Conservation (phyloP, 495 filamentous ascomycete species). For the Rhizodiscina lignyota region DNA sequence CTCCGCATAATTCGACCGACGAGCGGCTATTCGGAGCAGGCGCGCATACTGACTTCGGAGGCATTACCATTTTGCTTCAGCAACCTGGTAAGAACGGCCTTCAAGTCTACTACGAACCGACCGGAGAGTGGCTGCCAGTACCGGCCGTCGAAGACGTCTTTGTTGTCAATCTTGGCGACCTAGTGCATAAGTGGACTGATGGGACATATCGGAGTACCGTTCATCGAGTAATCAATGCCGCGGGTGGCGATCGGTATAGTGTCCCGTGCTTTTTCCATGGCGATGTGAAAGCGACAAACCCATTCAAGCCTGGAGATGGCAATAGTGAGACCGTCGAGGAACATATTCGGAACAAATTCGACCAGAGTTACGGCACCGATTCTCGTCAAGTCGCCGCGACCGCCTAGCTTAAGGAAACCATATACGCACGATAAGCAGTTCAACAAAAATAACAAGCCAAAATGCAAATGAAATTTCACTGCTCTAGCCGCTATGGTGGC, state of each 20-base stretch:
- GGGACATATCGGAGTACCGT: slow-evolving; percentile 21
- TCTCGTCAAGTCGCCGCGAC: too few relatives aligned
- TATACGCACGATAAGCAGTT: too few relatives aligned
- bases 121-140: slow-evolving; percentile 23
- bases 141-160: slow-evolving; percentile 22
- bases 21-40: slow-evolving; percentile 27
- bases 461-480: too few relatives aligned
- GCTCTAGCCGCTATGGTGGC: too few relatives aligned
- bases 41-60: slow-evolving; percentile 25
- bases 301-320: slow-evolving; percentile 11
- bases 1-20: slow-evolving; percentile 17
- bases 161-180: slow-evolving; percentile 30
- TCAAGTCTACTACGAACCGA: slow-evolving; percentile 25
- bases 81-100: slow-evolving; percentile 25
- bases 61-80: slow-evolving; percentile 27
- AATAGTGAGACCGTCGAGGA: slow-evolving; percentile 15
- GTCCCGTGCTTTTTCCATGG: slow-evolving; percentile 19
- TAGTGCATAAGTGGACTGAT: slow-evolving; percentile 22
- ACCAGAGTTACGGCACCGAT: too few relatives aligned
- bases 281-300: slow-evolving; percentile 16
- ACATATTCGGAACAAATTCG: too few relatives aligned
- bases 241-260: slow-evolving; percentile 15
- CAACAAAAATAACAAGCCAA: too few relatives aligned
- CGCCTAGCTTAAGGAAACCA: too few relatives aligned
- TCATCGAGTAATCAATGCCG: slow-evolving; percentile 24